These are phyloP conservation scores for Fusarium setosum DNA, from an alignment of 2,329 filamentous ascomycete species.

Conservation along the genomic window DNA sequence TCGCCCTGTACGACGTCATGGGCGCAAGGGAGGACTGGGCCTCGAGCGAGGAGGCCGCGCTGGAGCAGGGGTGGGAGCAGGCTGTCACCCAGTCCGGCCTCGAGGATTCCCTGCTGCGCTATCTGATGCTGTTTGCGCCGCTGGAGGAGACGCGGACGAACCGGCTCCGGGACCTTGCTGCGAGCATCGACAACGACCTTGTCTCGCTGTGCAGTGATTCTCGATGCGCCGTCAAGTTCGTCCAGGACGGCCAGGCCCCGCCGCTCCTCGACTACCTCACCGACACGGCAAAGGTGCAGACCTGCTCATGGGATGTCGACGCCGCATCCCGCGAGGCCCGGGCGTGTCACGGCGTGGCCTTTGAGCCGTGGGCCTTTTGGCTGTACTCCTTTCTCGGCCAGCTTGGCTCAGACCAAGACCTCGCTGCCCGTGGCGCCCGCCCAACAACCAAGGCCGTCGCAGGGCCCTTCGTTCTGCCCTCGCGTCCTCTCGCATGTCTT, in stretches of 20 bases:
- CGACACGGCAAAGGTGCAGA: slow-evolving; percentile 46
- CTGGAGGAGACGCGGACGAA: slow-evolving; percentile 39
- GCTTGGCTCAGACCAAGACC: slow-evolving; percentile 49
- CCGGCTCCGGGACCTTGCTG: slow-evolving; percentile 42
- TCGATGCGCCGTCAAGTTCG: slow-evolving; percentile 47
- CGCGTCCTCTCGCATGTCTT: slow-evolving; percentile 51
- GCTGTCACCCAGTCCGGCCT: slow-evolving; percentile 36
- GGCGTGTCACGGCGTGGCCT: slow-evolving; percentile 49
- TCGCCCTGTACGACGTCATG: slow-evolving; percentile 58
- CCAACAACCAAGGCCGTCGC: slow-evolving; percentile 45
- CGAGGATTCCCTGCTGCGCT: slow-evolving; percentile 49
- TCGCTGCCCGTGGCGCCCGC: slow-evolving; percentile 36
- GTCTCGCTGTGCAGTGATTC: slow-evolving; percentile 48
- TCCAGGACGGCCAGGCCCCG: slow-evolving; percentile 45
- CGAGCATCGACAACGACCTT: slow-evolving; percentile 50
- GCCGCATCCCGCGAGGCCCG: slow-evolving; percentile 43
- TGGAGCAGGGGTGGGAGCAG: slow-evolving; percentile 49
- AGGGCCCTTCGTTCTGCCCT: slow-evolving; percentile 52
- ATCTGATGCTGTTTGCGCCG: slow-evolving; percentile 50
- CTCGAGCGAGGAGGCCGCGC: slow-evolving; percentile 35
- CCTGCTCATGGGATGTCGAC: slow-evolving; percentile 46
- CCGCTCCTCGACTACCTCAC: slow-evolving; percentile 49
- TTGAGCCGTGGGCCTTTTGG: slow-evolving; percentile 56
- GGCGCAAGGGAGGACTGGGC: slow-evolving; percentile 52
- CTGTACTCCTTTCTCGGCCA: slow-evolving; percentile 55